Conservation (phyloP, 164 flowering plant species). For the Magnolia sinica region DNA sequence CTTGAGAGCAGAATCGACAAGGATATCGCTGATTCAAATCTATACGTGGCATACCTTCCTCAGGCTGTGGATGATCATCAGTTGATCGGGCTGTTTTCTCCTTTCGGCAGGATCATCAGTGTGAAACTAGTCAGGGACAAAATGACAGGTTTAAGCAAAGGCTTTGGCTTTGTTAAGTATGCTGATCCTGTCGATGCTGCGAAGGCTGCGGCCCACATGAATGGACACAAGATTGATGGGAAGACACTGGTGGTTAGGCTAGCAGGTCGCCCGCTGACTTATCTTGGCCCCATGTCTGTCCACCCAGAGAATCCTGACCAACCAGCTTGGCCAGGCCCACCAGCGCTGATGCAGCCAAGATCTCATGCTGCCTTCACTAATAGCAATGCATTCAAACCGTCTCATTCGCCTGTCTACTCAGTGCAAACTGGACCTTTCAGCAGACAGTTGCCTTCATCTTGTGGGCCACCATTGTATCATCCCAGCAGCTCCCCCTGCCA, state of each 20-base stretch:
- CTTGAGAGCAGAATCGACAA: slow-evolving; percentile 14
- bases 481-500: slow-evolving; percentile 7
- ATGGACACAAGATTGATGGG: slow-evolving; percentile 36
- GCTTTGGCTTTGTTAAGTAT: slow-evolving; percentile 45
- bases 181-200: slow-evolving; percentile 27
- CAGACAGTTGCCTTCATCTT: slow-evolving; percentile 6
- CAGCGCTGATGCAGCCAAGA: slow-evolving; percentile 20
- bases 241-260: slow-evolving; percentile 35
- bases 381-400: slow-evolving; percentile 7
- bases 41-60: slow-evolving; percentile 40
- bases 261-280: slow-evolving; percentile 14
- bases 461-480: background rate
- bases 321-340: slow-evolving; percentile 18
- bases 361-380: slow-evolving; percentile 10
- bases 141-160: slow-evolving; percentile 35
- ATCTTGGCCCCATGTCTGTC: slow-evolving; percentile 6
- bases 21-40: slow-evolving; percentile 21
- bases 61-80: slow-evolving; percentile 23
- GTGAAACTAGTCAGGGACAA: slow-evolving; percentile 36
- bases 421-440: slow-evolving; percentile 4
- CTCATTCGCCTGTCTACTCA: slow-evolving; percentile 5
- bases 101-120: slow-evolving; percentile 32
- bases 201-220: slow-evolving; percentile 29
- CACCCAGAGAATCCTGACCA: slow-evolving; percentile 8
- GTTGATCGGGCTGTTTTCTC: slow-evolving; percentile 34